These are phyloP conservation scores for Macaranga tanarius DNA, from an alignment of 441 rosid species.

Conservation along the genomic window DNA sequence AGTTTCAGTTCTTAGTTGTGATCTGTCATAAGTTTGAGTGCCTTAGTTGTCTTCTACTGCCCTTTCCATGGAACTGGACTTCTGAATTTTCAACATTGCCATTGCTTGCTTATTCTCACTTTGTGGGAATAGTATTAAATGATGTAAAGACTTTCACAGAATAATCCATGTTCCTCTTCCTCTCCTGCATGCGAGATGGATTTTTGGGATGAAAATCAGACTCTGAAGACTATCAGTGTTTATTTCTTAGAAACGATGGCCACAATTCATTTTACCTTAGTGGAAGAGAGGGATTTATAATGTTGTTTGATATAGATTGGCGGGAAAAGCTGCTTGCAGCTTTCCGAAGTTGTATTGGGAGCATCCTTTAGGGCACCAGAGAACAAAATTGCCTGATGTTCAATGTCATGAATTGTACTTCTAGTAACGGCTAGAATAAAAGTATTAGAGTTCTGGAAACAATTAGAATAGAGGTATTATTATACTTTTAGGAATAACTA, in stretches of 20 bases:
- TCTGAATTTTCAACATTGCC: not conserved
- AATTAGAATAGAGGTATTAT: not conserved
- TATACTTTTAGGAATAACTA: too few species aligned
- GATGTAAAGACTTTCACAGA: not conserved
- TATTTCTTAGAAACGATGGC: not conserved
- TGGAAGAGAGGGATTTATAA: not conserved
- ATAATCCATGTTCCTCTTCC: not conserved
- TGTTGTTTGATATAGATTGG: not conserved
- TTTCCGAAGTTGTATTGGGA: not conserved
- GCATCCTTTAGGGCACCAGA: not conserved
- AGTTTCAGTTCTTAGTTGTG: not conserved
- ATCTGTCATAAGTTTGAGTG: too few species aligned
- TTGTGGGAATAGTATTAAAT: not conserved
- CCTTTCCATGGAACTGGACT: not conserved
- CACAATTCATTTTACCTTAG: not conserved
- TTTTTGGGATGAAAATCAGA: not conserved
- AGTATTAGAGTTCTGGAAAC: not conserved
- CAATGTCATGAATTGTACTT: too few species aligned
- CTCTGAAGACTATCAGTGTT: not conserved
- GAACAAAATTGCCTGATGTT: not conserved
- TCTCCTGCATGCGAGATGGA: not conserved
- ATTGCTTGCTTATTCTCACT: not conserved
- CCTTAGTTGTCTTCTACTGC: too few species aligned
- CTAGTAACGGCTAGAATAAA: too few species aligned
- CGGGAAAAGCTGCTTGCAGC: not conserved